Evolutionary conservation across 257 asterid genomes (phyloP).

Genomic region (Coffea canephora): DNA sequence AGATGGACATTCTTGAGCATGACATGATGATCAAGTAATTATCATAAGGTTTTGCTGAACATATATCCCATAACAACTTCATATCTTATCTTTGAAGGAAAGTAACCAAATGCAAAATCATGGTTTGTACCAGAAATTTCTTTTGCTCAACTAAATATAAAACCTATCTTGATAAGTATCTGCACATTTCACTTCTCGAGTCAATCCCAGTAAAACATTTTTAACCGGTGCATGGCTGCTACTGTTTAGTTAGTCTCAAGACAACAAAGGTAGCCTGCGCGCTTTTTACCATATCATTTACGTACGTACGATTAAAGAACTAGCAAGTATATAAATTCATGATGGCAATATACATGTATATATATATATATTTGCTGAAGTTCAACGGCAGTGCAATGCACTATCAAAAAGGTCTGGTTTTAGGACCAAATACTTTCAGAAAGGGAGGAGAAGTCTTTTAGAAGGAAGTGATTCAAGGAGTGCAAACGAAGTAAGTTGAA

Average conservation of each 20-base stretch:
- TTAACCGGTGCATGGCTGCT: background rate
- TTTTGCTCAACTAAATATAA: background rate
- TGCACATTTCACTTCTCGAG: background rate
- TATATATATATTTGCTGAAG: background rate
- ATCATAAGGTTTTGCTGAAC: constrained; percentile 28
- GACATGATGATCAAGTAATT: constrained; percentile 16
- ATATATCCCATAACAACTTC: constrained; percentile 30
- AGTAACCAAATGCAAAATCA: constrained; percentile 16
- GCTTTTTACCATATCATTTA: background rate
- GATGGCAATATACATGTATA: background rate
- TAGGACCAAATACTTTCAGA: background rate
- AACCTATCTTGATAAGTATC: background rate
- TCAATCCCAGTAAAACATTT: background rate
- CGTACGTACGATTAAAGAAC: background rate
- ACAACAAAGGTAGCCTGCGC: background rate
- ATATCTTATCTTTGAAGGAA: constrained; percentile 42
- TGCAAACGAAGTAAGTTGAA: constrained; percentile 25
- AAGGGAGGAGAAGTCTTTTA: constrained; percentile 23
- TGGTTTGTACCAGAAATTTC: background rate
- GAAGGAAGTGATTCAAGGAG: constrained; percentile 31
- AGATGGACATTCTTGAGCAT: background rate
- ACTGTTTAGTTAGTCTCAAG: background rate
- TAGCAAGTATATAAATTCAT: background rate
- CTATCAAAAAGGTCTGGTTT: constrained; percentile 5
- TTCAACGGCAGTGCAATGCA: background rate